A percentile compares a stretch with the other conserved stretches of the same genome.
Conservation (phyloP, 2,329 filamentous ascomycete species). For the Pseudopithomyces maydicus region DNA sequence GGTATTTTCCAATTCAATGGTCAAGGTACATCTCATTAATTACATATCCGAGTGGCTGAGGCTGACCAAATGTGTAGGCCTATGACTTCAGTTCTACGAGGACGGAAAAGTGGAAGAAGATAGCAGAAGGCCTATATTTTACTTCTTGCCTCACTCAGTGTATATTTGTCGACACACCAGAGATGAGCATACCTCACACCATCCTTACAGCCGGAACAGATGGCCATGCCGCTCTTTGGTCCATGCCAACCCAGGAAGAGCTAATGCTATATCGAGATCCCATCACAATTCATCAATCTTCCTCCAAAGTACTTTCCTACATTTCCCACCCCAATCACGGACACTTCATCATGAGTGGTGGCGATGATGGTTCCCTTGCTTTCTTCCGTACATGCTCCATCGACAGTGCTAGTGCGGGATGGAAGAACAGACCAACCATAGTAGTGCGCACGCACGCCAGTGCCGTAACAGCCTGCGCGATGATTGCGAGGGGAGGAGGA, state of each 20-base stretch:
- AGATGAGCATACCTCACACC: slow-evolving; percentile 16
- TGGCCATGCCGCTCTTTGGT: slow-evolving; percentile 72
- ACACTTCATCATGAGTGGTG: slow-evolving; percentile 71
- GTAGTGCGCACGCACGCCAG: slow-evolving; percentile 71
- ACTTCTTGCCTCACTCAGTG: slow-evolving; percentile 73
- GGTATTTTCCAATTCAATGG: slow-evolving; percentile 81
- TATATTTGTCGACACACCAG: slow-evolving; percentile 39
- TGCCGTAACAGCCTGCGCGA: slow-evolving; percentile 65
- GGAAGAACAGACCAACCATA: slow-evolving; percentile 37
- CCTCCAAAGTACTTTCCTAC: slow-evolving; percentile 66
- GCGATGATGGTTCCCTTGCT: slow-evolving; percentile 84
- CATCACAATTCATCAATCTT: slow-evolving; percentile 72
- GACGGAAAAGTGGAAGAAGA: slow-evolving; percentile 40
- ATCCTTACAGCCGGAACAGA: slow-evolving; percentile 80
- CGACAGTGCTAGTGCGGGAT: slow-evolving; percentile 24
- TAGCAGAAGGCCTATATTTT: slow-evolving; percentile 50
- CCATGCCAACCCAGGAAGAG: slow-evolving; percentile 27
- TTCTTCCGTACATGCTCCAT: slow-evolving; percentile 36
- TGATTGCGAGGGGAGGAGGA: slow-evolving; percentile 30
- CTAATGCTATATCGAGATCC: slow-evolving; percentile 33
- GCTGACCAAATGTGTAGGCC: slow-evolving; percentile 41
- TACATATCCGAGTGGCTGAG: not conserved
- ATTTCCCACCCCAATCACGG: slow-evolving; percentile 33
- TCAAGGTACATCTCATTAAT: slow-evolving; percentile 57
- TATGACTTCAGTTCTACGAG: slow-evolving; percentile 46